Evolutionary conservation across 768 basidiomycete species (phyloP), one percentile per base, ranked within the genome.

Genomic region (Naganishia randhawae): DNA sequence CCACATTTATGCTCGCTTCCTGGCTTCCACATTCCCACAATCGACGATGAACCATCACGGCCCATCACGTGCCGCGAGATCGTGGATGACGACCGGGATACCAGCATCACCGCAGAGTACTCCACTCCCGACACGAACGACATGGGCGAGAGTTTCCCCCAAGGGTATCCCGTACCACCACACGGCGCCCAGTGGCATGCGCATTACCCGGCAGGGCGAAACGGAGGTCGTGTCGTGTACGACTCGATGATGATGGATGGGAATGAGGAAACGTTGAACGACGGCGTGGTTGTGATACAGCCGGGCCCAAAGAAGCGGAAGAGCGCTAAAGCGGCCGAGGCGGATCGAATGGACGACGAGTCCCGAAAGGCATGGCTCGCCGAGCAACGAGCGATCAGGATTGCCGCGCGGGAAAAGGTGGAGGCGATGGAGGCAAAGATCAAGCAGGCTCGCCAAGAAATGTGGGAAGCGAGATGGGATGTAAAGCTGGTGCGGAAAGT

Each of bases 1-100:
- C 94, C 96, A 37, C 89, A 92, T 65, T 84, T 99, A 22, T 98
- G 96, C 76, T 86, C 88, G 68, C 89, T 95, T 73, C 93, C 93
- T 19, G 91, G 93, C 13, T 98, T 99, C 83, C 89, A 85, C 78
- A 53, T 69, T 16, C 65, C 72, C 2, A 64, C 64, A 13, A 51
- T 72, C 42, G 64, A 71, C 33, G 68, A 74, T 25, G 61, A 72
- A 19, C 69, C 73, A 31, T 42, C 70, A 4, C 73, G 75, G 0
- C 65, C 55, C 17, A 73, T 79, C 16, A 65, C 53, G 48, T 79
- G 78, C 69, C 67, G 78, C 29, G 72, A 74, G 62, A 70, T 78
- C 6, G 52, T 77, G 11, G 55, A 65, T 7, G 76, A 78, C 57
- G 57, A 61, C 9, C 57, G 27, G 25, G 25, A 61, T 27, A 37